Conservation (phyloP, 495 filamentous ascomycete genomes). For the Xylaria nigripes region DNA sequence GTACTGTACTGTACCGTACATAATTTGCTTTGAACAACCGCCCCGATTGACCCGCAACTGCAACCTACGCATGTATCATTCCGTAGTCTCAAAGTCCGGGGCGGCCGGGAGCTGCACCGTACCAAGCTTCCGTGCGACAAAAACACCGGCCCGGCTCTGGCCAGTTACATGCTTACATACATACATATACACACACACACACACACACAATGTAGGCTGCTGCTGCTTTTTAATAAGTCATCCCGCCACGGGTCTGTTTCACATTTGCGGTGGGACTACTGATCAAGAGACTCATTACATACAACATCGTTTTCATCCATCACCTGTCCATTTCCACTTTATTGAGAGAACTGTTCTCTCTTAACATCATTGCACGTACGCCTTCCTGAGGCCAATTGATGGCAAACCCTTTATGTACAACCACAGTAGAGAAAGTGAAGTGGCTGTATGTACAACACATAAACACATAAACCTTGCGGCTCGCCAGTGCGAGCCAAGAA, state of each 20-base stretch:
- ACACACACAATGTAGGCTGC: too few relatives aligned
- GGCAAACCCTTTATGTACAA: neutral
- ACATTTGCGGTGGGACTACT: neutral
- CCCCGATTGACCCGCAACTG: too few relatives aligned
- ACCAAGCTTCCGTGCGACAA: too few relatives aligned
- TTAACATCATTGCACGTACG: constrained; percentile 1
- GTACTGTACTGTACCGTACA: too few relatives aligned
- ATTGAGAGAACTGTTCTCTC: neutral
- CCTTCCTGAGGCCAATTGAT: neutral
- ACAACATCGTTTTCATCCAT: neutral
- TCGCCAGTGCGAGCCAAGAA: constrained; percentile 11
- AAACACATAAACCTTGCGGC: neutral
- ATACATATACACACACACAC: too few relatives aligned
- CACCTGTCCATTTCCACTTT: neutral
- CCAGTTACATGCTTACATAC: too few relatives aligned
- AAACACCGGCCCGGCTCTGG: neutral
- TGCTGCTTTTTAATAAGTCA: neutral
- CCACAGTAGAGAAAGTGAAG: neutral
- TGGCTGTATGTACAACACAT: constrained; percentile 9
- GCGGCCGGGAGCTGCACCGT: too few relatives aligned
- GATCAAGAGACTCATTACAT: neutral
- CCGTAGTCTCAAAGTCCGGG: too few relatives aligned
- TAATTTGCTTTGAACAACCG: too few relatives aligned
- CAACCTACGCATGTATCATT: too few relatives aligned
- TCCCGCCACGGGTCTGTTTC: neutral